Evolutionary conservation across 225 moss, liverwort and hornwort genomes (phyloP), one percentile per base, ranked within the genome.

Genomic region (Neckera pumila): DNA sequence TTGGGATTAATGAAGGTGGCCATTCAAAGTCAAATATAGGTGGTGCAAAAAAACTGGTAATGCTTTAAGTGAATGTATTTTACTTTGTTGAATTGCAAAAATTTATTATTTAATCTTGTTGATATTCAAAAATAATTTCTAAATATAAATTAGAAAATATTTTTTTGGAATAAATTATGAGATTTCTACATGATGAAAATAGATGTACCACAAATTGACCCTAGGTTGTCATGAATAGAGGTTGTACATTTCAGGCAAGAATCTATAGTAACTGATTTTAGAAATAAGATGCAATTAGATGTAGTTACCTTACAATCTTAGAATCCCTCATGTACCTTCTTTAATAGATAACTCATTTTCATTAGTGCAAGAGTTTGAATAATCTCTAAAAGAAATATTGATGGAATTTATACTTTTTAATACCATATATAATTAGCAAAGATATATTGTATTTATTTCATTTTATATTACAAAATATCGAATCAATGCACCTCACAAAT

Each of bases 311-410:
- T 40, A 14, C 14, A 43, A 43, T 28, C 30, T 1, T 17, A 45
- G 0, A 30, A 10, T 17, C 5, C 9, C 17, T 45, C 1, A 0
- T 30, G 1, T 6, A 17, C 30, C 10, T 45, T 17, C 3, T 10
- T 2, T 45, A 28, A 7, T 30, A 45, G 11, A 73, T 18, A 45
- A 73, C 2, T 73, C 45, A 74, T 49, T 31, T 31, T 31, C 19
- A 47, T 49, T 31, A 11, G 7, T 74, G 4, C 1, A 13, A 31
- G 3, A 31, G 12, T 31, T 74, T 47, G 30, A 74, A 11, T 11
- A 14, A 1, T 10, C 25, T 28, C 6, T 49, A 3, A 47, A 31
- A 74, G 2, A 43, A 74, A 18, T 74, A 7, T 47, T 31, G 4
- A 31, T 31, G 30, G 11, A 49, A 4, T 73, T 45, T 31, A 31